A percentile compares a stretch with the other conserved stretches of the same genome.
Evolutionary conservation across 1,284 basidiomycete species (phyloP).

Genomic region (Irpex sp.): DNA sequence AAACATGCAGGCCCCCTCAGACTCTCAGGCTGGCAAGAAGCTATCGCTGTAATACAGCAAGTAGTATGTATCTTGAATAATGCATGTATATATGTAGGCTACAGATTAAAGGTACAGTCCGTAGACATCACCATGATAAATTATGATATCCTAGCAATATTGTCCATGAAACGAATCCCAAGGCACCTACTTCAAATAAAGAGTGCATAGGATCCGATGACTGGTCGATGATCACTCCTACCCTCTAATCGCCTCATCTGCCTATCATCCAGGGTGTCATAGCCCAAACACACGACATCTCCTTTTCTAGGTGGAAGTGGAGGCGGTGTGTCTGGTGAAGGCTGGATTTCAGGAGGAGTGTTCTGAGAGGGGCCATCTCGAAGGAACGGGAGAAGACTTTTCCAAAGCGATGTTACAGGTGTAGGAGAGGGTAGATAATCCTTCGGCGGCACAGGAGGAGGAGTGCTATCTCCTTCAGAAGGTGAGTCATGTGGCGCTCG

Average conservation of each 20-base stretch:
- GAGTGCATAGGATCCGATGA: conserved; percentile 69
- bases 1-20: too few species aligned
- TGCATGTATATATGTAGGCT: neutral
- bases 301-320: conserved; percentile 42
- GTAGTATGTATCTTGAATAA: neutral
- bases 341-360: conserved; percentile 14
- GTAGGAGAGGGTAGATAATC: conserved; percentile 18
- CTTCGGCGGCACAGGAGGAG: conserved; percentile 27
- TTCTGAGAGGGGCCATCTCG: conserved; percentile 18
- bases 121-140: conserved; percentile 18
- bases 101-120: neutral
- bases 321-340: conserved; percentile 22
- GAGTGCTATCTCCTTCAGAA: neutral
- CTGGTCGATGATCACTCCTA: conserved; percentile 77
- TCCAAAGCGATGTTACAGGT: conserved; percentile 10
- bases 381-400: conserved; percentile 47
- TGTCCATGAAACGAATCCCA: neutral
- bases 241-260: conserved; percentile 75
- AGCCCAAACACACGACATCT: conserved; percentile 66
- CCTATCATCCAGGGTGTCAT: conserved; percentile 72
- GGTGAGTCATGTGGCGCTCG: neutral
- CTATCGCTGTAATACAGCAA: too few species aligned
- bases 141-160: conserved; percentile 30
- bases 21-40: too few species aligned
- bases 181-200: conserved; percentile 39